These are phyloP conservation scores for Vitis rupestris DNA, from an alignment of 164 flowering plant genomes.

Conservation along the genomic window DNA sequence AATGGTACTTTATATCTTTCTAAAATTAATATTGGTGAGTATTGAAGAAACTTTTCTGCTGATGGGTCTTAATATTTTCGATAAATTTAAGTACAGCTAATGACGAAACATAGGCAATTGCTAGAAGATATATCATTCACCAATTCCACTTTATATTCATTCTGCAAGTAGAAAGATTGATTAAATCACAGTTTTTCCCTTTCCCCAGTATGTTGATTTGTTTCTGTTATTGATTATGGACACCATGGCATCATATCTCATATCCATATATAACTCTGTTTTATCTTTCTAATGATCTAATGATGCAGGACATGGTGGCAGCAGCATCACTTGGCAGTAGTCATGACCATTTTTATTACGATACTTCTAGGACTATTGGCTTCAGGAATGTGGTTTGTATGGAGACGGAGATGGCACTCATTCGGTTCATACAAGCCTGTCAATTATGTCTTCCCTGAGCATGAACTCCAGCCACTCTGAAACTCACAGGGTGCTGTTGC, in stretches of 20 bases:
- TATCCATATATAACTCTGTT: not conserved
- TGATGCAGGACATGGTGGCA: conserved; percentile 65
- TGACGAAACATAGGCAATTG: no score
- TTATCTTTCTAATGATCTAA: not conserved
- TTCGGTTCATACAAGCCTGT: conserved; percentile 55
- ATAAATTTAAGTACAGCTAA: no score
- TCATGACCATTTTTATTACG: conserved; percentile 19
- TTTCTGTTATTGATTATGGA: no score
- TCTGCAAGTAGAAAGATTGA: no score
- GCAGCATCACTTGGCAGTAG: conserved; percentile 26
- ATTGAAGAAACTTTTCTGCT: no score
- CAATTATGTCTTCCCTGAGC: conserved; percentile 47
- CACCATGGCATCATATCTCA: not conserved
- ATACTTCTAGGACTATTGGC: conserved; percentile 34
- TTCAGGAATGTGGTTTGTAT: conserved; percentile 44
- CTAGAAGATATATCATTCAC: no score
- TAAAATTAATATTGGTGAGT: no score
- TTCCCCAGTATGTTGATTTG: no score
- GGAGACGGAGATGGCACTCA: conserved; percentile 45
- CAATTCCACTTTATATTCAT: no score
- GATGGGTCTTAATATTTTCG: no score
- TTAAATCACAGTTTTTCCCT: no score
- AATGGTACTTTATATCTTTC: no score
- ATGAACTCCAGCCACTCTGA: conserved; percentile 68
- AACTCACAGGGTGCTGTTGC: not conserved